These are phyloP conservation scores for Spathaspora gorwiae DNA, from an alignment of 805 yeast species.

Conservation along the genomic window DNA sequence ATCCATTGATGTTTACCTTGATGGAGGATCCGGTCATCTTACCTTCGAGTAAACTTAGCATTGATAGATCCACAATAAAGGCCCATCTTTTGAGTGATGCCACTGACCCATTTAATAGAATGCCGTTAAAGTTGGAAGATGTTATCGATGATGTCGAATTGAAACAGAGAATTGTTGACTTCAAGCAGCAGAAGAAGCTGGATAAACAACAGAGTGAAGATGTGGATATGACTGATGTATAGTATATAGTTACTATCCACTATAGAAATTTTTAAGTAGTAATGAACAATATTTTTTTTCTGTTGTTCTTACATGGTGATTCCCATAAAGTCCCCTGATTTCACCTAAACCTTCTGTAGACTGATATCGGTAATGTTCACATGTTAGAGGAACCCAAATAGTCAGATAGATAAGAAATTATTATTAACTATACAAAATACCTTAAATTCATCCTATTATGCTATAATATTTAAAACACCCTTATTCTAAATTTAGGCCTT, in stretches of 20 bases:
- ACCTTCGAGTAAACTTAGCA: slow-evolving; percentile 79
- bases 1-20: slow-evolving; percentile 91
- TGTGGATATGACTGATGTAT: background rate
- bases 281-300: too few relatives aligned
- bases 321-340: too few relatives aligned
- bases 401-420: background rate
- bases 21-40: slow-evolving; percentile 96
- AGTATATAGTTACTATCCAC: background rate
- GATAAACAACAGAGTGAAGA: background rate
- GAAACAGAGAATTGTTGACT: slow-evolving; percentile 55
- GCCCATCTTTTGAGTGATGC: slow-evolving; percentile 91
- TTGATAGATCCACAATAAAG: slow-evolving; percentile 88
- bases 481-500: slow-evolving; percentile 66
- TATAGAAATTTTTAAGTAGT: too few relatives aligned
- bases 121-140: slow-evolving; percentile 85
- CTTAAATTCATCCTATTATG: slow-evolving; percentile 1
- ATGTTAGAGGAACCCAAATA: too few relatives aligned
- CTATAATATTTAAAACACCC: background rate
- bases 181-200: slow-evolving; percentile 21
- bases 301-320: too few relatives aligned
- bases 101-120: slow-evolving; percentile 95
- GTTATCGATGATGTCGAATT: slow-evolving; percentile 75
- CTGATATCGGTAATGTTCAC: too few relatives aligned
- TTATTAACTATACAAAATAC: slow-evolving; percentile 2
- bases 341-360: too few relatives aligned